Evolutionary conservation across 495 filamentous ascomycete genomes (phyloP), one percentile per base, ranked within the genome.

Genomic region (Penicillium pulvis): DNA sequence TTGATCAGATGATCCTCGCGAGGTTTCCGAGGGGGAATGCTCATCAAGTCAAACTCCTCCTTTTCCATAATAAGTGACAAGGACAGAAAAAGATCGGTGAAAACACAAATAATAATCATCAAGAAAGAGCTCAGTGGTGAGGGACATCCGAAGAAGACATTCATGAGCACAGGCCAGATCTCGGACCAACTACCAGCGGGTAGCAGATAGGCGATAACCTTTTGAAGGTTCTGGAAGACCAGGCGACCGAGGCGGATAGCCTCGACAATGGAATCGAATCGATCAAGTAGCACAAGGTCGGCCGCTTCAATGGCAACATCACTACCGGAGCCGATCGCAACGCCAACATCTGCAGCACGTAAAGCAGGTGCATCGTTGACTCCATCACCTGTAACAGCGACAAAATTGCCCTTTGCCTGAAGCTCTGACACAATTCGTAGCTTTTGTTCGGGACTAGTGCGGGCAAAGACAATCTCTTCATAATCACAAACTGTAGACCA

Each of bases 261-360:
- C 61, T 86, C 83, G 3, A 89, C 81, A 16, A 91, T 82, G 4
- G 83, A 87, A 20, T 81, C 79, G 60, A 93, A 91, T 0, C 77
- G 79, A 31, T 90, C 88, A 2, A 91, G 75, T 7, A 98, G 83
- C 16, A 97, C 90, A 4, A 97, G 83, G 64, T 95, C 90, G 11
- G 93, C 91, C 6, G 93, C 93, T 74, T 97, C 94, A 83, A 76
- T 83, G 17, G 83, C 83, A 2, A 85, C 81, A 43, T 86, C 83
- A 24, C 80, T 81, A 26, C 79, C 75, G 12, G 76, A 78, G 30
- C 83, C 86, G 73, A 89, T 85, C 4, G 87, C 86, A 56, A 90
- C 83, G 51, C 87, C 87, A 6, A 90, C 81, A 62, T 90, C 83
- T 23, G 87, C 84, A 28, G 79, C 75, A 51, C 85, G 84, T 42